Evolutionary conservation across 2,329 filamentous ascomycete species (phyloP).

Genomic region (Eutypella sp.): DNA sequence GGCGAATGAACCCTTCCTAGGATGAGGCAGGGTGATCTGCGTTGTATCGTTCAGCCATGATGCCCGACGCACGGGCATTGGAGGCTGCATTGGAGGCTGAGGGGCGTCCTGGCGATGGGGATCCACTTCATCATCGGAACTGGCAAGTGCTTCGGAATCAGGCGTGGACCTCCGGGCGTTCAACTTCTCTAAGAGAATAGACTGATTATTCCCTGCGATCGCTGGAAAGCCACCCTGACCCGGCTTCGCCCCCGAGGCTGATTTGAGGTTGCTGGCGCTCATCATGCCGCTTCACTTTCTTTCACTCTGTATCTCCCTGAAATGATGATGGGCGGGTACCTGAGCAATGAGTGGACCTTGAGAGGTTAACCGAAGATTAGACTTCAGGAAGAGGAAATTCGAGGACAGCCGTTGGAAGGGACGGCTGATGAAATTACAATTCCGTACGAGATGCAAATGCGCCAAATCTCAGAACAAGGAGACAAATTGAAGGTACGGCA

Average conservation of each 20-base stretch:
- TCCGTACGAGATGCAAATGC: background rate
- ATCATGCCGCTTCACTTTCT: conserved; percentile 38
- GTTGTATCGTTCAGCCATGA: conserved; percentile 85
- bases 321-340: conserved; percentile 4
- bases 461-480: background rate
- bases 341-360: background rate
- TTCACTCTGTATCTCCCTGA: conserved; percentile 9
- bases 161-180: conserved; percentile 80
- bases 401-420: background rate
- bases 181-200: conserved; percentile 67
- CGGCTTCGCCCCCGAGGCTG: conserved; percentile 46
- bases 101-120: conserved; percentile 51
- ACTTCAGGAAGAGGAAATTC: background rate
- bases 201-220: conserved; percentile 53
- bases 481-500: background rate
- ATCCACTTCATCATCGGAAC: conserved; percentile 88
- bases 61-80: conserved; percentile 63
- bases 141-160: conserved; percentile 88
- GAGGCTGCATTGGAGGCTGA: conserved; percentile 43
- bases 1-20: conserved; percentile 72
- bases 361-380: background rate
- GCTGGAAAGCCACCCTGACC: conserved; percentile 41
- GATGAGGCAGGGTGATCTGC: conserved; percentile 51
- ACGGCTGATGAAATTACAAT: background rate
- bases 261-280: conserved; percentile 47